These are phyloP conservation scores for Phenoliferia sp. DNA, from an alignment of 1,284 basidiomycete species.

Conservation along the genomic window DNA sequence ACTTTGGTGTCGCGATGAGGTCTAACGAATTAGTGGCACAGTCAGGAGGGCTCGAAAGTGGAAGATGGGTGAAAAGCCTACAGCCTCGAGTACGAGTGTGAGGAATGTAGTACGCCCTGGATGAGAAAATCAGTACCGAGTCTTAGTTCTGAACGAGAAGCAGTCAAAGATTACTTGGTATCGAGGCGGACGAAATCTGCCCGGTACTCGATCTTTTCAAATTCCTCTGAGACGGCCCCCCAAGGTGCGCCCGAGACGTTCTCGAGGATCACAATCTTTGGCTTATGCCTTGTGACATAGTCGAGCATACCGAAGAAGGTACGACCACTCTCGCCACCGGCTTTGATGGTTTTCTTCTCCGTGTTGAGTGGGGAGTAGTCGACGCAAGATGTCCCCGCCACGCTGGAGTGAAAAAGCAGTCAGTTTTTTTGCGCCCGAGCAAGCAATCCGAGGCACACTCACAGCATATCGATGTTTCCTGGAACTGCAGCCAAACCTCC, in stretches of 20 bases:
- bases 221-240: conserved; percentile 68
- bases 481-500: conserved; percentile 80
- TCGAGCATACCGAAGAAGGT: conserved; percentile 66
- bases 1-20: conserved; percentile 64
- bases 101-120: conserved; percentile 73
- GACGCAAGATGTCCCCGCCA: conserved; percentile 92
- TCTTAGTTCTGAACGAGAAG: not conserved
- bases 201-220: conserved; percentile 70
- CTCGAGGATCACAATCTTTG: conserved; percentile 85
- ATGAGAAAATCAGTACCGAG: too few relatives aligned
- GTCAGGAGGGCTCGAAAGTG: not conserved
- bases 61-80: not conserved
- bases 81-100: conserved; percentile 85
- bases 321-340: conserved; percentile 77
- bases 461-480: conserved; percentile 68
- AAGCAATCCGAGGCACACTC: not conserved
- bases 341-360: conserved; percentile 81
- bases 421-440: not conserved
- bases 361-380: conserved; percentile 95
- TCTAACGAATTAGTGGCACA: conserved; percentile 40
- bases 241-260: conserved; percentile 92
- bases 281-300: conserved; percentile 82
- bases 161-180: conserved; percentile 57
- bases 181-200: conserved; percentile 71
- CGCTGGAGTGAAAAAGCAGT: conserved; percentile 47